Percentiles rank a stretch among this genome's conserved stretches.
Conservation (phyloP, 2,329 filamentous ascomycete species). For the Alternaria triticina region DNA sequence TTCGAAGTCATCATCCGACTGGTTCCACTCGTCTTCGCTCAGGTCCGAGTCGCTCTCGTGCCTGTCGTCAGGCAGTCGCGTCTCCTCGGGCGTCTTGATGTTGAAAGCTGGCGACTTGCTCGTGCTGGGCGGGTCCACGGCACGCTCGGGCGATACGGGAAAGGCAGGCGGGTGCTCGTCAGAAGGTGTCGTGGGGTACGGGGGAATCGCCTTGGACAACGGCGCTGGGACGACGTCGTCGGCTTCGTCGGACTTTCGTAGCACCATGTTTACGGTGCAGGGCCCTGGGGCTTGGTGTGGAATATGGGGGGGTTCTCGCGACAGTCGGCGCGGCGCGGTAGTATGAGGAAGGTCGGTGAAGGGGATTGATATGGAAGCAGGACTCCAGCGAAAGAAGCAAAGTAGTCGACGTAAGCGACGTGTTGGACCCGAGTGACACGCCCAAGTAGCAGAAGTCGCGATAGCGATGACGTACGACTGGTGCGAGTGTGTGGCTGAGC, state of each 20-base stretch:
- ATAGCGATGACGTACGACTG: constrained; percentile 17
- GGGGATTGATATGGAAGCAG: background rate
- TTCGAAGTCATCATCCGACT: constrained; percentile 45
- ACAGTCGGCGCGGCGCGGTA: background rate
- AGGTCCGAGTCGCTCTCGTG: constrained; percentile 37
- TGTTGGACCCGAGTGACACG: background rate
- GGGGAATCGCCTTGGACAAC: constrained; percentile 50
- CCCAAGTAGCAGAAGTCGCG: constrained; percentile 10
- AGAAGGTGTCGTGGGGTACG: constrained; percentile 54
- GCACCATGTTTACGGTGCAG: constrained; percentile 49
- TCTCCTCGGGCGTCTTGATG: constrained; percentile 41
- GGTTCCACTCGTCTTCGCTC: constrained; percentile 43
- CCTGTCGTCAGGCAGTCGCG: constrained; percentile 26
- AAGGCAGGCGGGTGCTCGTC: constrained; percentile 36
- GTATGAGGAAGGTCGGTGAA: background rate
- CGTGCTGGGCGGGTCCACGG: constrained; percentile 44
- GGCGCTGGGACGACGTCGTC: constrained; percentile 49
- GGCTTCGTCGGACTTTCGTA: constrained; percentile 50
- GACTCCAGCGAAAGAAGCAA: background rate
- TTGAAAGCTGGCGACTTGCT: constrained; percentile 49
- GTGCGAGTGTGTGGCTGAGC: background rate
- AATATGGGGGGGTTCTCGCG: background rate
- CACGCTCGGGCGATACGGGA: constrained; percentile 22
- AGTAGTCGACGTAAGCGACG: background rate
- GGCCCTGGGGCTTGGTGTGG: background rate